Conservation (phyloP, 139 green algal genomes). For the Chlamydomonas asymmetrica region DNA sequence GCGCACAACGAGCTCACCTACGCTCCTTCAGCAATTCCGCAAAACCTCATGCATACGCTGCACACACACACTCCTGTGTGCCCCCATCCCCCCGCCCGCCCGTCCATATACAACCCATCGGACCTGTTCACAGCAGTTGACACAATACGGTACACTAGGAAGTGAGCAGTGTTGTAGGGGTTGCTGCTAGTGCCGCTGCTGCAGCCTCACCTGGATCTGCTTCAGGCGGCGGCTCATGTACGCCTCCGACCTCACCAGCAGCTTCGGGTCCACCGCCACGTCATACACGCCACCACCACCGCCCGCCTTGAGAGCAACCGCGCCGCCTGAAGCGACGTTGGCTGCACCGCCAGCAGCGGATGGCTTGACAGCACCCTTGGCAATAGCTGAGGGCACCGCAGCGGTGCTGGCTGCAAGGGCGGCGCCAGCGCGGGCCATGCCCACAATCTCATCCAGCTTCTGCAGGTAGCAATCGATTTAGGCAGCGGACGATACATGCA, state of each 20-base stretch:
- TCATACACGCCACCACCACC: neutral
- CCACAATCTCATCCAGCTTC: constrained; percentile 72
- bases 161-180: no score
- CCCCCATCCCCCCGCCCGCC: no score
- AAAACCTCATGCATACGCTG: no score
- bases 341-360: neutral
- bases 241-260: constrained; percentile 51
- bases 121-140: no score
- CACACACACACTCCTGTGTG: no score
- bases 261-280: constrained; percentile 16
- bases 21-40: no score
- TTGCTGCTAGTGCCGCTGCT: neutral
- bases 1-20: no score
- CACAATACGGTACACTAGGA: no score
- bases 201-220: constrained; percentile 63
- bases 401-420: neutral
- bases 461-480: no score
- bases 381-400: no score
- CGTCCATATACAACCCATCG: no score
- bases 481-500: no score
- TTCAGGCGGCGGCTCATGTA: constrained; percentile 58
- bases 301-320: neutral
- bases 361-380: neutral
- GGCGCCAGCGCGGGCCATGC: constrained; percentile 17
- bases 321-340: neutral